A percentile compares a stretch with the other conserved stretches of the same genome.
Conservation (phyloP, 1,284 basidiomycete species). For the Coniophora puteana region DNA sequence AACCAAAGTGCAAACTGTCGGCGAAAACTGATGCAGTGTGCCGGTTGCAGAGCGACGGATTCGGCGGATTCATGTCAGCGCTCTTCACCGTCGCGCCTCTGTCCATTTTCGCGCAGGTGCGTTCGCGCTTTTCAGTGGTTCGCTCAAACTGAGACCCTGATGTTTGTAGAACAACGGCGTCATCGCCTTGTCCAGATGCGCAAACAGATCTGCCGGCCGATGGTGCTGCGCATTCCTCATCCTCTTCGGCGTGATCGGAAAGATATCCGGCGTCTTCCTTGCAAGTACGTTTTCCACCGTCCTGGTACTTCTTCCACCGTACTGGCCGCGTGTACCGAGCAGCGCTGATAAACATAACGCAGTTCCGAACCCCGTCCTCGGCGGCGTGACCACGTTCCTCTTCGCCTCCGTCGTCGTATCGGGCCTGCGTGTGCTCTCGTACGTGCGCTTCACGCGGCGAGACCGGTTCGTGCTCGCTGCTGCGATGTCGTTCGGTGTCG, state of each 20-base stretch:
- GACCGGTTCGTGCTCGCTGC: slow-evolving; percentile 78
- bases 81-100: slow-evolving; percentile 79
- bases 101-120: slow-evolving; percentile 74
- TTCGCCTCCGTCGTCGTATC: slow-evolving; percentile 64
- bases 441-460: slow-evolving; percentile 61
- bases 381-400: slow-evolving; percentile 80
- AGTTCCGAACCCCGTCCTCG: slow-evolving; percentile 79
- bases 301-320: no score
- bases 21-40: not conserved
- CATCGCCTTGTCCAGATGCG: slow-evolving; percentile 76
- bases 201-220: slow-evolving; percentile 67
- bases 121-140: slow-evolving; percentile 1
- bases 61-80: slow-evolving; percentile 72
- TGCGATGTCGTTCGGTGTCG: slow-evolving; percentile 70
- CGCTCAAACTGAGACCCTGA: not conserved
- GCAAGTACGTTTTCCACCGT: slow-evolving; percentile 43
- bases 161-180: slow-evolving; percentile 70
- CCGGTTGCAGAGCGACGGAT: slow-evolving; percentile 56
- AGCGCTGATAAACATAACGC: no score
- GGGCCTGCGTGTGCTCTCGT: slow-evolving; percentile 71
- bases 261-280: slow-evolving; percentile 77
- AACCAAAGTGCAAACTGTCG: not conserved
- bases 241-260: slow-evolving; percentile 72
- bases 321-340: no score
- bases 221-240: slow-evolving; percentile 75